phyloP scores from a whole-genome alignment of 805 yeast genomes.

The Saccharomycodes ludwigii region DNA sequence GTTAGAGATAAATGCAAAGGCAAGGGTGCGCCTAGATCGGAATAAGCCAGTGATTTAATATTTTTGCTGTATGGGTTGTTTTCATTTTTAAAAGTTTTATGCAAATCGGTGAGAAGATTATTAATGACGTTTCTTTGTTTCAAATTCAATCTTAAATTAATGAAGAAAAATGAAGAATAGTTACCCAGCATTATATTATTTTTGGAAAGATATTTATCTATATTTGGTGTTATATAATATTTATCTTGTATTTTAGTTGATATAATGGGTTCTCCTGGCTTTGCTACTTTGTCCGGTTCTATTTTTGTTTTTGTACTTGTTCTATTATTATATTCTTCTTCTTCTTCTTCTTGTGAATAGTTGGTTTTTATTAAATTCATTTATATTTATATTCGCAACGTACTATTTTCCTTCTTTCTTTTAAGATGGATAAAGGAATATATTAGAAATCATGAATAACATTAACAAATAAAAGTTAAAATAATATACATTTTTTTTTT shows the following conservation, averaged over 20 bases:
- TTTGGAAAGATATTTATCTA: conserved; percentile 5
- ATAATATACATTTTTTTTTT: too few relatives aligned
- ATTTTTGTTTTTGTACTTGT: neutral
- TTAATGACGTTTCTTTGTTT: conserved; percentile 11
- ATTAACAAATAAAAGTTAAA: too few relatives aligned
- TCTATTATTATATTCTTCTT: too few relatives aligned
- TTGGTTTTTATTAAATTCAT: too few relatives aligned
- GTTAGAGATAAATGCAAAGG: conserved; percentile 20
- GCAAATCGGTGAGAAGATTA: conserved; percentile 6
- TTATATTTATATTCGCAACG: too few relatives aligned
- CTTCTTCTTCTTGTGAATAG: too few relatives aligned
- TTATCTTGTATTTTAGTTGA: conserved; percentile 14
- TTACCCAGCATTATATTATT: neutral
- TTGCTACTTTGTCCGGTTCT: neutral
- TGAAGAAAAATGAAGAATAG: conserved; percentile 14
- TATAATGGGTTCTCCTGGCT: conserved; percentile 11
- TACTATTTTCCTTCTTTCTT: too few relatives aligned
- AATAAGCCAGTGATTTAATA: conserved; percentile 11
- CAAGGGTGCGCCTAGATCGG: conserved; percentile 16
- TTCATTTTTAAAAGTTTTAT: conserved; percentile 3
- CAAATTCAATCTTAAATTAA: conserved; percentile 15
- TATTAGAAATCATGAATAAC: too few relatives aligned
- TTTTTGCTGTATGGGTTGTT: neutral
- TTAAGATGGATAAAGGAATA: too few relatives aligned
- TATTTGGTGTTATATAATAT: conserved; percentile 15